A percentile compares a stretch with the other conserved stretches of the same genome.
phyloP scores from a whole-genome alignment of 2,329 filamentous ascomycete genomes.

The Apiospora hydei region DNA sequence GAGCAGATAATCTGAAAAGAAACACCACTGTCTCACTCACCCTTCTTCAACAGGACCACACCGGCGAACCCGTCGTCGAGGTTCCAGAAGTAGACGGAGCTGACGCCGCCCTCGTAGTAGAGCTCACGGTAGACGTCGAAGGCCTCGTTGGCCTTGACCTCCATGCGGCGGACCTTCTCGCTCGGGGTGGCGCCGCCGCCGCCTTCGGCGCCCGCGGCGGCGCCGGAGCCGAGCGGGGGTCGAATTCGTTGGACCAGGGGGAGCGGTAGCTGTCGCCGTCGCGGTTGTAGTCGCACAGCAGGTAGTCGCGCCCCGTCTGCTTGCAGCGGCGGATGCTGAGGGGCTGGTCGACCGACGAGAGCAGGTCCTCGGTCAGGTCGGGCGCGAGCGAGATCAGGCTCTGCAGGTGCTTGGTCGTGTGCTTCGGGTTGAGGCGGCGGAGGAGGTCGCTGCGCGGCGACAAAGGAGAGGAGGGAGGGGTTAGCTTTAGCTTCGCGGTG shows the following conservation, averaged over 20 bases:
- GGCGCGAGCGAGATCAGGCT: constrained; percentile 88
- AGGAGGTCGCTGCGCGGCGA: constrained; percentile 81
- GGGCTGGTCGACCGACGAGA: constrained; percentile 96
- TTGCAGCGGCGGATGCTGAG: constrained; percentile 85
- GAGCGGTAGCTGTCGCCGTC: constrained; percentile 97
- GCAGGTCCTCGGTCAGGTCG: constrained; percentile 93
- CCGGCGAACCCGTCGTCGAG: constrained; percentile 97
- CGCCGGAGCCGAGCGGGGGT: constrained; percentile 76
- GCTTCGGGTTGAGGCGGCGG: constrained; percentile 93
- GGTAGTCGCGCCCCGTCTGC: constrained; percentile 90
- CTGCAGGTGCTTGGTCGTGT: constrained; percentile 87
- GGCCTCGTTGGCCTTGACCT: constrained; percentile 91
- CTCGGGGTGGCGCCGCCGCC: constrained; percentile 81
- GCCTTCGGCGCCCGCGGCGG: constrained; percentile 54
- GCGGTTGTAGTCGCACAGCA: constrained; percentile 99
- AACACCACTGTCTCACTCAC: constrained; percentile 53
- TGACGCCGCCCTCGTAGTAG: constrained; percentile 96
- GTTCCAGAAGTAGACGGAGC: constrained; percentile 98
- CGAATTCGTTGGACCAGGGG: constrained; percentile 99
- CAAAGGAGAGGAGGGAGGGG: constrained; percentile 21
- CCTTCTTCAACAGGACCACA: constrained; percentile 94
- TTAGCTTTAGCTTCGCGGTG: constrained; percentile 25
- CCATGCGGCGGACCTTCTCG: constrained; percentile 91
- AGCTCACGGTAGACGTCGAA: constrained; percentile 97
- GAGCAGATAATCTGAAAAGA: constrained; percentile 8